phyloP scores from a whole-genome alignment of 1,284 basidiomycete species.

The Ceratobasidium sp. region DNA sequence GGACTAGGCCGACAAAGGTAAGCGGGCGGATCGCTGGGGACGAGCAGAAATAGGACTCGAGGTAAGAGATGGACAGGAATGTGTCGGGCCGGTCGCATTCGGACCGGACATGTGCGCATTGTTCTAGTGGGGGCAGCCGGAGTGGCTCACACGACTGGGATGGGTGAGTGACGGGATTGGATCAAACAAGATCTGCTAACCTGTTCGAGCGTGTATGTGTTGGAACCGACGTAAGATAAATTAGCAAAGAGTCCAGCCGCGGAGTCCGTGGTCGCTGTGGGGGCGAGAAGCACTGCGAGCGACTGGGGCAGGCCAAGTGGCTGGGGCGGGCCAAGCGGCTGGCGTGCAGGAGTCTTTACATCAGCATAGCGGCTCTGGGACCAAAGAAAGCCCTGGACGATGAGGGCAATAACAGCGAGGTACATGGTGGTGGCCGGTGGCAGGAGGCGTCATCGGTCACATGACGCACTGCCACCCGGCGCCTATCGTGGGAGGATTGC shows the following conservation, averaged over 20 bases:
- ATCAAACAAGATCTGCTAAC: neutral
- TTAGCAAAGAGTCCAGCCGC: neutral
- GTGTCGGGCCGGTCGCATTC: slow-evolving; percentile 65
- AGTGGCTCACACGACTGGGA: slow-evolving; percentile 66
- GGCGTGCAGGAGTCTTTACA: slow-evolving; percentile 26
- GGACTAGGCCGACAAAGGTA: slow-evolving; percentile 64
- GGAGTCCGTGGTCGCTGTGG: slow-evolving; percentile 1
- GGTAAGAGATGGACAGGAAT: slow-evolving; percentile 72
- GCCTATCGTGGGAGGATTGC: slow-evolving; percentile 13
- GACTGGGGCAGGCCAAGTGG: neutral
- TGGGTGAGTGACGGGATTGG: slow-evolving; percentile 19
- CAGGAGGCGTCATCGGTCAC: slow-evolving; percentile 21
- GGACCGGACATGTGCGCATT: slow-evolving; percentile 67
- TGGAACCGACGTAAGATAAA: slow-evolving; percentile 4
- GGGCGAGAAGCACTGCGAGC: neutral
- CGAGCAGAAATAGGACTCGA: slow-evolving; percentile 72
- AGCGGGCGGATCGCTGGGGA: slow-evolving; percentile 61
- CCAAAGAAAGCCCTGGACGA: slow-evolving; percentile 44
- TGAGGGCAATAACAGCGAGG: slow-evolving; percentile 5
- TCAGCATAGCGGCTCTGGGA: slow-evolving; percentile 43
- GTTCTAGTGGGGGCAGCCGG: slow-evolving; percentile 59
- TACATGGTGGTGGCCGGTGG: slow-evolving; percentile 27
- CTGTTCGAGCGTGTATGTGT: slow-evolving; percentile 12
- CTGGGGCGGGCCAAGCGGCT: no score
- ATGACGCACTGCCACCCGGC: slow-evolving; percentile 31